Conservation (phyloP, 2,329 filamentous ascomycete genomes). For the Achaetomium macrosporum region DNA sequence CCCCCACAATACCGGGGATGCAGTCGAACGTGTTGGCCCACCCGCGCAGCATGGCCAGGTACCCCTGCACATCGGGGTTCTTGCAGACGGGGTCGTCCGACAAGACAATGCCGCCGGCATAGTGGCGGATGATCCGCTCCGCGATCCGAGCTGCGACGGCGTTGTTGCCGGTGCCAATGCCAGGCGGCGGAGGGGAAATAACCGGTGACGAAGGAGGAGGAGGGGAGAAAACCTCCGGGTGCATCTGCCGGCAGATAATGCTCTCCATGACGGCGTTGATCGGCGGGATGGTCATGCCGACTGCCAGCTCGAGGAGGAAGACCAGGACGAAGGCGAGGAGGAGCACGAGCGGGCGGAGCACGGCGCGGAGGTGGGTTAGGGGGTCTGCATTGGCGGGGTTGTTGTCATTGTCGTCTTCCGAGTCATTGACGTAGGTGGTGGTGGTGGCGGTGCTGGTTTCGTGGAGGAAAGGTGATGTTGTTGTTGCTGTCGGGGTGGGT, state of each 20-base stretch:
- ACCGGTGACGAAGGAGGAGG: constrained; percentile 11
- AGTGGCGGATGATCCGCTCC: neutral
- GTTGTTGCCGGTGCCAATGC: neutral
- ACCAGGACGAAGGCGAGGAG: constrained; percentile 31
- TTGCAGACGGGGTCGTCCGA: constrained; percentile 44
- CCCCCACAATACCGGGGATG: constrained; percentile 38
- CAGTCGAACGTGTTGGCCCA: constrained; percentile 41
- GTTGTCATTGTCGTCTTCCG: neutral
- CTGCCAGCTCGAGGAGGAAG: constrained; percentile 39
- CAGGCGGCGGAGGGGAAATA: neutral
- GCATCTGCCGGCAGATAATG: constrained; percentile 46
- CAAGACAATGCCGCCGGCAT: constrained; percentile 9
- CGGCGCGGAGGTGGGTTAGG: constrained; percentile 13
- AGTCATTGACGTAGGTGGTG: neutral
- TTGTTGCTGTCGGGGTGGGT: constrained; percentile 1
- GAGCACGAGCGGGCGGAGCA: constrained; percentile 25
- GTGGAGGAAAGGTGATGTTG: neutral
- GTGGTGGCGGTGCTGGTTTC: neutral
- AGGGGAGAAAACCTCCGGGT: constrained; percentile 32
- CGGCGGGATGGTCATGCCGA: constrained; percentile 33
- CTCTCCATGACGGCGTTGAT: constrained; percentile 46
- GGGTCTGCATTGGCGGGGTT: neutral
- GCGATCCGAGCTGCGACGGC: neutral
- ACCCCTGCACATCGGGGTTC: constrained; percentile 41
- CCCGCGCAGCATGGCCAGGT: constrained; percentile 46